Percentiles rank a stretch among this genome's conserved stretches.
phyloP scores from a whole-genome alignment of 179 eudicot genomes.

The Silene coronaria region DNA sequence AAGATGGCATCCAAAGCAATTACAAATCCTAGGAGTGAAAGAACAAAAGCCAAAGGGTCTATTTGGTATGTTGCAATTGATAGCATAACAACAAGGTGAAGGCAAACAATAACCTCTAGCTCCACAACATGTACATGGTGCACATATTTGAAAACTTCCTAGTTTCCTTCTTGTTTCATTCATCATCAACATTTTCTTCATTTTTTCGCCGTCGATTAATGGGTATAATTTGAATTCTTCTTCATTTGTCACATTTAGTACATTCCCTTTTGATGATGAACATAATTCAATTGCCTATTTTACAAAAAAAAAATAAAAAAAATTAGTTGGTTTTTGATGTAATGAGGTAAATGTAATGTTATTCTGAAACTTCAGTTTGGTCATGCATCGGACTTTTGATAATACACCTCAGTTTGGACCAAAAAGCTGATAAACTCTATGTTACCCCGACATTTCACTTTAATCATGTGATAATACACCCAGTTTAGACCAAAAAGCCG shows the following conservation, averaged over 20 bases:
- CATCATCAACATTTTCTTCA: slow-evolving; percentile 44
- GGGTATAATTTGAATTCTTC: slow-evolving; percentile 42
- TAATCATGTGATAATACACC: too few relatives aligned
- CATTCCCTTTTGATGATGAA: slow-evolving; percentile 20
- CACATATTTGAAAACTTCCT: slow-evolving; percentile 80
- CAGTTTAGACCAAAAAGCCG: too few relatives aligned
- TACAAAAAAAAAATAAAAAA: background rate
- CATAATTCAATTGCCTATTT: slow-evolving; percentile 37
- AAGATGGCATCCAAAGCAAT: slow-evolving; percentile 72
- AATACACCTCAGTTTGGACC: too few relatives aligned
- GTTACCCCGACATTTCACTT: too few relatives aligned
- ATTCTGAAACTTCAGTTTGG: too few relatives aligned
- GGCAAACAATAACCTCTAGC: slow-evolving; percentile 61
- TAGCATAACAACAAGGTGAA: slow-evolving; percentile 89
- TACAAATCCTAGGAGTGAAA: slow-evolving; percentile 76
- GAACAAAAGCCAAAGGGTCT: slow-evolving; percentile 92
- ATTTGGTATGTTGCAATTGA: slow-evolving; percentile 91
- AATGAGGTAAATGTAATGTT: background rate
- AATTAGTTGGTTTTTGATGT: too few relatives aligned
- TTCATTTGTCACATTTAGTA: slow-evolving; percentile 15
- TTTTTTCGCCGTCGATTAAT: slow-evolving; percentile 30
- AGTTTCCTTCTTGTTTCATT: slow-evolving; percentile 61
- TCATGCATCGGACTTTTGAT: too few relatives aligned
- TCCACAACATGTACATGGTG: slow-evolving; percentile 84
- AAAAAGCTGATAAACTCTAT: too few relatives aligned